phyloP scores from a whole-genome alignment of 2,329 filamentous ascomycete genomes.

The Trichophyton verrucosum region DNA sequence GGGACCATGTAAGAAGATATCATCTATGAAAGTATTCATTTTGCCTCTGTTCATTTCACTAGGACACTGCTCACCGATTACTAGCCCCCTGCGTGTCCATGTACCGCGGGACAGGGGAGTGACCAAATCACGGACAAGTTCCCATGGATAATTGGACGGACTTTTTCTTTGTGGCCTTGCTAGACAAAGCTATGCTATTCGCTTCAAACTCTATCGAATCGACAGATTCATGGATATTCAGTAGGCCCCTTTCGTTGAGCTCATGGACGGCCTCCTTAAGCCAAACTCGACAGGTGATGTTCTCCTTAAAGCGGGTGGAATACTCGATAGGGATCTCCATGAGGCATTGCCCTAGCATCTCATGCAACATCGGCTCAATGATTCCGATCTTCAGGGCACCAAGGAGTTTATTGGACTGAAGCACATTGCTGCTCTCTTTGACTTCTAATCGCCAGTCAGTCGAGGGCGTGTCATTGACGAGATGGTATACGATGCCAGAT shows the following conservation, averaged over 20 bases:
- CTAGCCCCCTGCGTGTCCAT: no score
- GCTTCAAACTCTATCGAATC: slow-evolving; percentile 10
- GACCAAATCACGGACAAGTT: no score
- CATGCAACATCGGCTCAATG: slow-evolving; percentile 3
- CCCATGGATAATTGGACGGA: no score
- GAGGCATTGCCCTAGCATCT: slow-evolving; percentile 5
- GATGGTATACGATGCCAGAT: slow-evolving; percentile 14
- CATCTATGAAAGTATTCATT: no score
- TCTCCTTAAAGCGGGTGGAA: slow-evolving; percentile 15
- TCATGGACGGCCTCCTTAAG: slow-evolving; percentile 17
- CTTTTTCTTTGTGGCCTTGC: no score
- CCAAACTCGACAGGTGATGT: slow-evolving; percentile 17
- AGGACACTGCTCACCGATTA: no score
- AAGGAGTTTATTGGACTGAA: slow-evolving; percentile 8
- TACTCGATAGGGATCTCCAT: slow-evolving; percentile 13
- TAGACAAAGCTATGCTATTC: no score
- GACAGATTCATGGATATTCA: slow-evolving; percentile 13
- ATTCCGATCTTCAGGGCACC: slow-evolving; percentile 16
- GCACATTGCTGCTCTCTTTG: slow-evolving; percentile 6
- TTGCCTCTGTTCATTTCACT: no score
- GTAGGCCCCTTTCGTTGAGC: slow-evolving; percentile 18
- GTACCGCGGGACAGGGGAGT: no score
- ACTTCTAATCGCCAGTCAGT: slow-evolving; percentile 14
- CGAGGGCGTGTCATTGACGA: slow-evolving; percentile 11
- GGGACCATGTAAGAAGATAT: no score